These are phyloP conservation scores for Hygrophila difformis DNA, from an alignment of 257 asterid genomes.

Conservation along the genomic window DNA sequence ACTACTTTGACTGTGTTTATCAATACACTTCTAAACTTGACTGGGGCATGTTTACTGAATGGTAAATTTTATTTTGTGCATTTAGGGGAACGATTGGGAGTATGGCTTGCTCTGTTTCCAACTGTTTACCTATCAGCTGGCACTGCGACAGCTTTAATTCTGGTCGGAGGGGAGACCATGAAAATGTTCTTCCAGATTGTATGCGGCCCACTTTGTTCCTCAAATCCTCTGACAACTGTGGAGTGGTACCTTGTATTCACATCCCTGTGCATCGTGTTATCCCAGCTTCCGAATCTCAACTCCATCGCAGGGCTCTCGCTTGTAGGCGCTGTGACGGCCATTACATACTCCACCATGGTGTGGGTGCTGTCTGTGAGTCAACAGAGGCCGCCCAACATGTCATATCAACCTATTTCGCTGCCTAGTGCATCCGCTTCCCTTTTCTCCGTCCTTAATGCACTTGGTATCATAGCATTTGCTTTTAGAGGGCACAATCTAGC, in stretches of 20 bases:
- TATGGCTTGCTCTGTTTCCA: constrained; percentile 97
- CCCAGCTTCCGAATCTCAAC: constrained; percentile 96
- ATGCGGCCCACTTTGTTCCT: constrained; percentile 82
- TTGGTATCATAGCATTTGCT: constrained; percentile 86
- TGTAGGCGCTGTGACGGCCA: constrained; percentile 93
- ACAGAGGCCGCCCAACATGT: constrained; percentile 60
- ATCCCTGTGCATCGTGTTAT: constrained; percentile 80
- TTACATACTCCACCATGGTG: constrained; percentile 87
- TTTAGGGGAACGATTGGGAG: constrained; percentile 84
- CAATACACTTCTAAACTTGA: too few species aligned
- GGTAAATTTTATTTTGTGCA: not conserved
- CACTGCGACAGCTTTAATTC: constrained; percentile 89
- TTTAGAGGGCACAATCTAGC: constrained; percentile 95
- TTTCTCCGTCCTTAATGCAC: constrained; percentile 77
- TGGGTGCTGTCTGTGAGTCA: constrained; percentile 97
- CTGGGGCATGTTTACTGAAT: too few species aligned
- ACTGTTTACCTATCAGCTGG: constrained; percentile 97
- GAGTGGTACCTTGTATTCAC: constrained; percentile 99
- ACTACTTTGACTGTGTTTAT: too few species aligned
- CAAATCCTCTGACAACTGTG: constrained; percentile 89
- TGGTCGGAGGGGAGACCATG: constrained; percentile 98
- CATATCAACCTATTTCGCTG: constrained; percentile 61
- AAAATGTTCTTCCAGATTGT: constrained; percentile 88
- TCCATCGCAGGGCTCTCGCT: constrained; percentile 96
- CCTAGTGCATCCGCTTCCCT: constrained; percentile 55